Evolutionary conservation across 2,329 filamentous ascomycete species (phyloP), one percentile per base, ranked within the genome.

Genomic region (Scortechinia acanthostroma): DNA sequence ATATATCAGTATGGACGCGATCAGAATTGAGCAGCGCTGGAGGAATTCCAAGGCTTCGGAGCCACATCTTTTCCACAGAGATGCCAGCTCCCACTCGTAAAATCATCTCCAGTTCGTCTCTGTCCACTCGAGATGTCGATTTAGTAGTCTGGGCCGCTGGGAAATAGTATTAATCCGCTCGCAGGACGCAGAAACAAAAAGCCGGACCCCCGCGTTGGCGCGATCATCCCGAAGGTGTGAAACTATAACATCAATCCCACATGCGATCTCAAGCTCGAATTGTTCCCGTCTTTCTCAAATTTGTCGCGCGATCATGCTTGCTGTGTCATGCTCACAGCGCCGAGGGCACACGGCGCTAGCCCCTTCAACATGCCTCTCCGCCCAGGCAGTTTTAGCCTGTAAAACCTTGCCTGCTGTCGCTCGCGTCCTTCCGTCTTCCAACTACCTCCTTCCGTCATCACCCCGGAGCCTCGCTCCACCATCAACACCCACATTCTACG

Each of bases 161-260:
- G 60, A 61, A 63, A 63, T 62, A 61, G 59, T 62, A 55, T 62
- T 63, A 63, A 63, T 63, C 60, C 60, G 60, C 54, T 40, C 54
- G 53, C 53, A 52, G 55, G 52, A 59, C 60, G 60, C 60, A 63
- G 60, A 63, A 63, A 63, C 58, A 57, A 63, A 63, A 62, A 53
- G 58, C 60, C 60, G 58, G 56, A 45, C 52, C 58, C 59, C 60
- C 59, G 60, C 57, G 50, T 51, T 51, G 52, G 53, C 52, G 48
- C 52, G 53, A 61, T 58, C 54, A 60, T 55, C 55, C 52, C 47
- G 43, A 43, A 17, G 47, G 42, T 51, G 55, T 47, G 52, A 58
- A 54, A 53, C 50, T 56, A 55, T 53, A 50, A 55, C 50, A 58
- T 55, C 42, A 46, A 25, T 42, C 35, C 20, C 25, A 44, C 22